phyloP scores from a whole-genome alignment of 164 flowering plant genomes.

The Taxillus chinensis region DNA sequence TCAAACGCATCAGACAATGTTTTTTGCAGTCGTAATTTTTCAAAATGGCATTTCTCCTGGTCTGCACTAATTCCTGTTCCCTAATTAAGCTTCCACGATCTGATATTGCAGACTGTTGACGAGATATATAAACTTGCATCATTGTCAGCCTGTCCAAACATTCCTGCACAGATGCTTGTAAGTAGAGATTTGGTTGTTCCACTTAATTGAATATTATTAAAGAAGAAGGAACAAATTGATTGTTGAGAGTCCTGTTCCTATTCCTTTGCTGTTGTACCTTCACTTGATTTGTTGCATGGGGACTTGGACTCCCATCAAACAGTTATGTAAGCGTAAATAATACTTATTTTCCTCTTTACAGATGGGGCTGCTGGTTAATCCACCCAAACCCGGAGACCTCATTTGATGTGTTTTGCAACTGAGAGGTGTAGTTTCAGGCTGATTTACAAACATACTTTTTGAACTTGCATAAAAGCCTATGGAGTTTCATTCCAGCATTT shows the following conservation, averaged over 20 bases:
- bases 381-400: slow-evolving; percentile 96
- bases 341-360: slow-evolving; percentile 17
- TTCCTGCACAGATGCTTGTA: slow-evolving; percentile 94
- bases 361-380: slow-evolving; percentile 93
- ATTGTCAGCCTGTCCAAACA: slow-evolving; percentile 91
- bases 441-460: too few relatives aligned
- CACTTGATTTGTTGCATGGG: too few relatives aligned
- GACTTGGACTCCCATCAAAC: too few relatives aligned
- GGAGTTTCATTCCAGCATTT: not conserved
- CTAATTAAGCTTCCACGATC: slow-evolving; percentile 8
- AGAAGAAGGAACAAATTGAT: too few relatives aligned
- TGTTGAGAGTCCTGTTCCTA: too few relatives aligned
- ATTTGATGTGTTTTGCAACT: slow-evolving; percentile 46
- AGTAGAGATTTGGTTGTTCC: slow-evolving; percentile 22
- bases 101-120: slow-evolving; percentile 72
- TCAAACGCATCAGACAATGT: too few relatives aligned
- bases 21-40: too few relatives aligned
- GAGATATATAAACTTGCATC: slow-evolving; percentile 94
- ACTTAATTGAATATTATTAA: too few relatives aligned
- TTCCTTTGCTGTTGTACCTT: too few relatives aligned
- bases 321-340: too few relatives aligned
- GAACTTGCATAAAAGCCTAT: not conserved
- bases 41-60: too few relatives aligned
- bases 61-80: too few relatives aligned
- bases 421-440: slow-evolving; percentile 51